Conservation (phyloP, 2,329 filamentous ascomycete species). For the Nemania sp. region DNA sequence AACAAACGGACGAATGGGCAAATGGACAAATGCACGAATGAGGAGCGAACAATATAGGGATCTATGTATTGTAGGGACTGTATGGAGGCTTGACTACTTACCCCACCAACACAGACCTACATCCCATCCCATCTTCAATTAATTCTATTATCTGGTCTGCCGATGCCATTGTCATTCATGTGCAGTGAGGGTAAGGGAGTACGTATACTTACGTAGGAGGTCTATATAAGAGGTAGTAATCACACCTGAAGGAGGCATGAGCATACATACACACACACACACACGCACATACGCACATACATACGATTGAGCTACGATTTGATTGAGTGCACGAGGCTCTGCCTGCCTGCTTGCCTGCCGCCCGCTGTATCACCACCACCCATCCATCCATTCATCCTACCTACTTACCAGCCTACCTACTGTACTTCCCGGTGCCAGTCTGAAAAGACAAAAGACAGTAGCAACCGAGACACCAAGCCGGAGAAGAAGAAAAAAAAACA, state of each 20-base stretch:
- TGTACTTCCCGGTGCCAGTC: too few species aligned
- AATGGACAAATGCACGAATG: not conserved
- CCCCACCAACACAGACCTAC: not conserved
- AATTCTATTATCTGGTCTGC: too few species aligned
- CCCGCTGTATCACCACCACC: not conserved
- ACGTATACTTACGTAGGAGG: not conserved
- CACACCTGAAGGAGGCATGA: too few species aligned
- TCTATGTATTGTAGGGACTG: not conserved
- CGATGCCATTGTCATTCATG: too few species aligned
- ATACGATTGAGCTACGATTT: conserved; percentile 19
- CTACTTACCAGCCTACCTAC: not conserved
- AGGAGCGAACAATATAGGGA: not conserved
- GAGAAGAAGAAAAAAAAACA: too few species aligned
- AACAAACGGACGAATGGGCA: not conserved
- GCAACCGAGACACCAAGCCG: not conserved
- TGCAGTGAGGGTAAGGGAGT: conserved; percentile 1
- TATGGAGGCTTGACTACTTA: not conserved
- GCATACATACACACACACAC: too few species aligned
- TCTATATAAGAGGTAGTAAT: conserved; percentile 17
- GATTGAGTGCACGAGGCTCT: conserved; percentile 28
- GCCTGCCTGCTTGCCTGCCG: conserved; percentile 4
- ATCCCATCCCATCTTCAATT: not conserved
- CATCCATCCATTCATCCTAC: not conserved
- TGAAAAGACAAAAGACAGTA: not conserved
- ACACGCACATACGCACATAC: too few species aligned